Percentiles rank a stretch among this genome's conserved stretches.
These are phyloP conservation scores for Saccharomycopsis sp. DNA, from an alignment of 805 yeast species.

Conservation along the genomic window DNA sequence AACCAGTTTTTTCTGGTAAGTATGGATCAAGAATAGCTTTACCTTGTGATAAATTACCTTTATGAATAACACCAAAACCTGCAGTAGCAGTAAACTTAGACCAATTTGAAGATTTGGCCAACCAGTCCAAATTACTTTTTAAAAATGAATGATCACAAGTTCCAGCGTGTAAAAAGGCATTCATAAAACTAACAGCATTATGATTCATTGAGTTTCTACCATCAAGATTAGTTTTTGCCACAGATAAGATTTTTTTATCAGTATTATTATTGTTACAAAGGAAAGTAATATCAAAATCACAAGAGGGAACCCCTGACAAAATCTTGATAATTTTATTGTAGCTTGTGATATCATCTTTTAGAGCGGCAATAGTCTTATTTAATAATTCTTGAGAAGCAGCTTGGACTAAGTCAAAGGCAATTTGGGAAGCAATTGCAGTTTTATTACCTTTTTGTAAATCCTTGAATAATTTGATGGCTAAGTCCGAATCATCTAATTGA, in stretches of 20 bases:
- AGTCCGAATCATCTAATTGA: slow-evolving; percentile 66
- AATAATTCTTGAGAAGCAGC: slow-evolving; percentile 87
- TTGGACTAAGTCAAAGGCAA: slow-evolving; percentile 88
- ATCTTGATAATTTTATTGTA: slow-evolving; percentile 49
- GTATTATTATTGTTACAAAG: slow-evolving; percentile 79
- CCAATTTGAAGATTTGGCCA: slow-evolving; percentile 97
- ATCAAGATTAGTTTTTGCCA: slow-evolving; percentile 72
- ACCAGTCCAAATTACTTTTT: slow-evolving; percentile 86
- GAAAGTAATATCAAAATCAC: slow-evolving; percentile 86
- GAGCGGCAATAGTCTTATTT: slow-evolving; percentile 32
- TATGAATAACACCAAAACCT: slow-evolving; percentile 93
- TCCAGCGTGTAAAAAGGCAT: slow-evolving; percentile 92
- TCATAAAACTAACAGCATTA: slow-evolving; percentile 89
- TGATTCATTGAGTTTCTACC: slow-evolving; percentile 92
- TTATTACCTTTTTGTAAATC: slow-evolving; percentile 36
- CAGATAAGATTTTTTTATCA: slow-evolving; percentile 70
- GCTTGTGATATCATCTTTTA: slow-evolving; percentile 17
- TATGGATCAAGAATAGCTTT: slow-evolving; percentile 80
- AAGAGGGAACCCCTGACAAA: slow-evolving; percentile 85
- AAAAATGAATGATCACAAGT: slow-evolving; percentile 92
- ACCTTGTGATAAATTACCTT: slow-evolving; percentile 90
- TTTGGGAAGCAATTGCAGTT: slow-evolving; percentile 70
- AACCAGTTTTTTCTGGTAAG: slow-evolving; percentile 62
- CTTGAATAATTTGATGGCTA: slow-evolving; percentile 62
- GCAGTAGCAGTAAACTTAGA: slow-evolving; percentile 97